Evolutionary conservation across 2,329 filamentous ascomycete species (phyloP).

Genomic region (Fusarium clavum): DNA sequence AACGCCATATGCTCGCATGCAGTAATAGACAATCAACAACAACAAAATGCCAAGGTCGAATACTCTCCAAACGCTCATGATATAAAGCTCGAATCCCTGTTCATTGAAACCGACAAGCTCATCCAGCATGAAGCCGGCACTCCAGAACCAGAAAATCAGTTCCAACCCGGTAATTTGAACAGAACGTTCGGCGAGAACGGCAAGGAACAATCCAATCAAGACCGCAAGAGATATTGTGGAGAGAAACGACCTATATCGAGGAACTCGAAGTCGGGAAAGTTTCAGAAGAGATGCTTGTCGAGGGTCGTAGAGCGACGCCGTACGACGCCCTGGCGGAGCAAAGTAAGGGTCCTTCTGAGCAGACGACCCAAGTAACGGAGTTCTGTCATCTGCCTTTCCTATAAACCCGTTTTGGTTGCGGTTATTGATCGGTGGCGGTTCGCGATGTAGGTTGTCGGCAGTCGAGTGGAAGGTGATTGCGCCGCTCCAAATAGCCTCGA

Average conservation of each 20-base stretch:
- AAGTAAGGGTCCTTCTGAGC: constrained; percentile 49
- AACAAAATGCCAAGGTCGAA: constrained; percentile 92
- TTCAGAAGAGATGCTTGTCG: constrained; percentile 92
- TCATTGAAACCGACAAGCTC: constrained; percentile 97
- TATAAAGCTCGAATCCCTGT: constrained; percentile 94
- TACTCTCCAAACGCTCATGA: constrained; percentile 98
- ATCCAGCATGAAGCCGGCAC: constrained; percentile 95
- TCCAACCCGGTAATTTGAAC: constrained; percentile 85
- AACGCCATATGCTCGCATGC: constrained; percentile 87
- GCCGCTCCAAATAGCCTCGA: constrained; percentile 98
- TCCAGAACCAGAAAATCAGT: constrained; percentile 97
- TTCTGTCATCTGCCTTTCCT: constrained; percentile 58
- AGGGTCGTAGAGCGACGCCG: constrained; percentile 90
- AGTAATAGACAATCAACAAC: constrained; percentile 88
- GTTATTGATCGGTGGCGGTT: constrained; percentile 45
- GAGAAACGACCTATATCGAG: constrained; percentile 89
- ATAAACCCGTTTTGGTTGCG: constrained; percentile 42
- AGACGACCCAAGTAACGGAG: constrained; percentile 61
- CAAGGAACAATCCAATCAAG: constrained; percentile 85
- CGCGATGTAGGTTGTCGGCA: constrained; percentile 84
- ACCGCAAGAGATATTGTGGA: constrained; percentile 89
- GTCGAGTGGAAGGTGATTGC: constrained; percentile 94
- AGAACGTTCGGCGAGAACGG: constrained; percentile 81
- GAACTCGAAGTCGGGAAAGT: constrained; percentile 88
- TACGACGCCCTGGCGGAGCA: constrained; percentile 68